Evolutionary conservation across 257 asterid genomes (phyloP).

Genomic region (Voacanga thouarsii): DNA sequence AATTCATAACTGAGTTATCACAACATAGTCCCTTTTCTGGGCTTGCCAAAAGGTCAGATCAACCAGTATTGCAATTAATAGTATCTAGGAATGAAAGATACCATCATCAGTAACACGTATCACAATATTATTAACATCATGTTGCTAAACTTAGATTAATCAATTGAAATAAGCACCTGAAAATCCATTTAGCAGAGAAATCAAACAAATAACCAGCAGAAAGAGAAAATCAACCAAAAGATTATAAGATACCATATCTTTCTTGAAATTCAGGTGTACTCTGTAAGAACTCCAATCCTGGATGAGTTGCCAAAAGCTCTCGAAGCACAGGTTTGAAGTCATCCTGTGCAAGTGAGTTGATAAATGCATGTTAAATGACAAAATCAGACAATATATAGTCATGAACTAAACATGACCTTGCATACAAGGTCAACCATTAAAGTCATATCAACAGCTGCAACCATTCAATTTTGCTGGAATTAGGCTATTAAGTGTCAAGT

Average conservation of each 20-base stretch:
- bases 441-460: neutral
- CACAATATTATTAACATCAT: neutral
- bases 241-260: constrained; percentile 76
- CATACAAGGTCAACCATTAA: neutral
- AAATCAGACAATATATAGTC: neutral
- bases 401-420: constrained; percentile 2
- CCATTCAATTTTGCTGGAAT: neutral
- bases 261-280: constrained; percentile 99
- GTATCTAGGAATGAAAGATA: neutral
- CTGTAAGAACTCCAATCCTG: constrained; percentile 96
- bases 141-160: neutral
- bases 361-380: constrained; percentile 1
- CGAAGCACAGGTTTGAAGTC: constrained; percentile 94
- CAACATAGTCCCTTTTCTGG: neutral
- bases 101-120: neutral
- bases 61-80: neutral
- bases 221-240: constrained; percentile 3
- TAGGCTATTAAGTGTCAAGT: neutral
- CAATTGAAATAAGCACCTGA: neutral
- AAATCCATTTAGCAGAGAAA: neutral
- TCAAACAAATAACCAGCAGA: neutral
- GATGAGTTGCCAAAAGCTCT: constrained; percentile 95
- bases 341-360: constrained; percentile 41
- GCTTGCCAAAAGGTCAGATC: neutral
- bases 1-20: neutral